Base-by-base conservation (phyloP, 2,329 filamentous ascomycete species). In the Orbilia quercus region DNA sequence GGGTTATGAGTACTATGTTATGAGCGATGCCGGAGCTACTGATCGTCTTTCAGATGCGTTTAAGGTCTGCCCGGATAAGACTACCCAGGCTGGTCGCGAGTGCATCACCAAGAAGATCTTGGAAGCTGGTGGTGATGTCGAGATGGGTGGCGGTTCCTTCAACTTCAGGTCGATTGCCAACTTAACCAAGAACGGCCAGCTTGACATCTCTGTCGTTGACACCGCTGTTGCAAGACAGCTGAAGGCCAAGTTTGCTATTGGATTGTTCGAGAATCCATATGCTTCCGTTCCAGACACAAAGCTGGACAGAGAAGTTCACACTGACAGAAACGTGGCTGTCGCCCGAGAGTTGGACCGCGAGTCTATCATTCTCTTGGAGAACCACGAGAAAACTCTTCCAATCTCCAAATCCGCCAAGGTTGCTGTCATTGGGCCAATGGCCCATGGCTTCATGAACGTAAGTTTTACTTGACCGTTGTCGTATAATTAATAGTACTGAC, bases 401-500 rank as follows among this genome's bases (percentile, higher is more conserved):
- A 75, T 88, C 25, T 69, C 75, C 18, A 76, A 74, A 48, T 84
- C 83, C 75, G 90, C 89, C 78, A 83, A 85, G 6, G 84, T 91
- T 67, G 89, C 89, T 2, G 87, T 92, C 14, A 90, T 92, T 76
- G 90, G 90, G 0, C 89, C 89, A 1, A 91, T 92, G 87, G 89
- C 88, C 0, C 85, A 89, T 76, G 88, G 86, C 0, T 89, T 84
- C 75, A 87, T 90, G 83, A 91, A 91, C 77, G 86, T 88, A 76
- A 81, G 85, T 81, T 7, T 3, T 74, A 31, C 36, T 67, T 77
- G 14, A 77, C 79, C 14, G n/a, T 4, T 78, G 78, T 1, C 28
- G 50, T 23, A 9, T 31, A 31, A 31, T 31, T 4, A 4, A 9
- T 9, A 9, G 28, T 31, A 48, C n/a, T 28, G 44, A 31, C 14